Evolutionary conservation across 2,329 filamentous ascomycete species (phyloP).

Genomic region (Zasmidium cellare): DNA sequence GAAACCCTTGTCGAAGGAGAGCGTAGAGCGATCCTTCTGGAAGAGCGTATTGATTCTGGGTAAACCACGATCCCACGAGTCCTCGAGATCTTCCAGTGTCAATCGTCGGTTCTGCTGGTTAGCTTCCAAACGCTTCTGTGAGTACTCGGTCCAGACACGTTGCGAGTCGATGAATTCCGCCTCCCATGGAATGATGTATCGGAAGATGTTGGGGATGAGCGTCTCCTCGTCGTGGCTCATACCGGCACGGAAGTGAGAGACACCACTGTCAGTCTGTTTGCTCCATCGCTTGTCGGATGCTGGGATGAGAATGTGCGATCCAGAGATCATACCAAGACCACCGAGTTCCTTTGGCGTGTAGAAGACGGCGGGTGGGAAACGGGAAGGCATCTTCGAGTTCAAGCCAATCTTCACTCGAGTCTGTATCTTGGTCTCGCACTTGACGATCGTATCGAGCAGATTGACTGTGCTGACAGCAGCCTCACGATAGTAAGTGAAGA

Average conservation of each 20-base stretch:
- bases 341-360: slow-evolving; percentile 98
- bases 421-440: slow-evolving; percentile 99
- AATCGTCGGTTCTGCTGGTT: slow-evolving; percentile 95
- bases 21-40: slow-evolving; percentile 95
- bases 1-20: slow-evolving; percentile 99
- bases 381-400: slow-evolving; percentile 98
- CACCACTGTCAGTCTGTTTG: slow-evolving; percentile 94
- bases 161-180: slow-evolving; percentile 99
- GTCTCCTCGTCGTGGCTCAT: slow-evolving; percentile 99
- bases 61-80: slow-evolving; percentile 96
- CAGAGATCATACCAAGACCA: slow-evolving; percentile 97
- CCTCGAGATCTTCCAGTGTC: slow-evolving; percentile 93
- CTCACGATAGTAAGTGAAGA: slow-evolving; percentile 98
- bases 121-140: slow-evolving; percentile 93
- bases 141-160: slow-evolving; percentile 98
- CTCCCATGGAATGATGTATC: slow-evolving; percentile 99
- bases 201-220: slow-evolving; percentile 96
- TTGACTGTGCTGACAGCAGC: slow-evolving; percentile 94
- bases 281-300: slow-evolving; percentile 98
- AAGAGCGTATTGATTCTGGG: slow-evolving; percentile 98
- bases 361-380: slow-evolving; percentile 97
- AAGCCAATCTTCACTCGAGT: slow-evolving; percentile 97
- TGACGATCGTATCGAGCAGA: slow-evolving; percentile 94
- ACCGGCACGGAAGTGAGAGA: slow-evolving; percentile 94
- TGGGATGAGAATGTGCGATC: slow-evolving; percentile 95